Evolutionary conservation across 2,329 filamentous ascomycete species (phyloP).

Genomic region (Coleophoma cylindrospora): DNA sequence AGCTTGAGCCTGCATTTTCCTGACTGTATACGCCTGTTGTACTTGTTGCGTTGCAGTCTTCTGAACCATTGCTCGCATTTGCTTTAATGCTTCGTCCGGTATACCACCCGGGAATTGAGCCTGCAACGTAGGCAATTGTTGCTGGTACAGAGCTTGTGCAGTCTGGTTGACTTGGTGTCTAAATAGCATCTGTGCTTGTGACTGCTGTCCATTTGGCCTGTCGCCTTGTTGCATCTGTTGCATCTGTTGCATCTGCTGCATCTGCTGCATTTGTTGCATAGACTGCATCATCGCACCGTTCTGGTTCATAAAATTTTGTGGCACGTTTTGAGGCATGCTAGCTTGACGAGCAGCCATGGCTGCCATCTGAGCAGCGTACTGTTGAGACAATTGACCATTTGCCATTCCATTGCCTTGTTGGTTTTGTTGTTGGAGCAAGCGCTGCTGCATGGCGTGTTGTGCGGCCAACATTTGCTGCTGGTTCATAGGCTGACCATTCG

Average conservation of each 20-base stretch:
- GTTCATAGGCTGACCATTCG: slow-evolving; percentile 27
- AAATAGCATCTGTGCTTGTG: slow-evolving; percentile 14
- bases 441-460: slow-evolving; percentile 36
- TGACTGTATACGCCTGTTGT: neutral
- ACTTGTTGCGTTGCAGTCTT: slow-evolving; percentile 4
- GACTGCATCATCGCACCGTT: slow-evolving; percentile 29
- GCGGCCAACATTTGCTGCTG: slow-evolving; percentile 24
- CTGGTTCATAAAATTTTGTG: slow-evolving; percentile 25
- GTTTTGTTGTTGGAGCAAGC: slow-evolving; percentile 21
- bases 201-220: slow-evolving; percentile 25
- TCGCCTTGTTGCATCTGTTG: slow-evolving; percentile 27
- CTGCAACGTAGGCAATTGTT: slow-evolving; percentile 15
- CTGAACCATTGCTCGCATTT: slow-evolving; percentile 1
- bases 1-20: slow-evolving; percentile 1
- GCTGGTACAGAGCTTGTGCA: slow-evolving; percentile 17
- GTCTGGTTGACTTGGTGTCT: slow-evolving; percentile 19
- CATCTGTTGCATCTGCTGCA: slow-evolving; percentile 34
- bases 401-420: slow-evolving; percentile 13
- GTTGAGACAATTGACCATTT: slow-evolving; percentile 11
- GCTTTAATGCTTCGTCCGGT: slow-evolving; percentile 1
- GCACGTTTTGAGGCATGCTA: slow-evolving; percentile 19
- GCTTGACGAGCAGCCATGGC: slow-evolving; percentile 12
- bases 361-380: slow-evolving; percentile 16
- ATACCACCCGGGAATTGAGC: slow-evolving; percentile 3
- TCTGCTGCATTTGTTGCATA: slow-evolving; percentile 27